Evolutionary conservation across 805 yeast species (phyloP), one percentile per base, ranked within the genome.

Genomic region (Yamadazyma sp.): DNA sequence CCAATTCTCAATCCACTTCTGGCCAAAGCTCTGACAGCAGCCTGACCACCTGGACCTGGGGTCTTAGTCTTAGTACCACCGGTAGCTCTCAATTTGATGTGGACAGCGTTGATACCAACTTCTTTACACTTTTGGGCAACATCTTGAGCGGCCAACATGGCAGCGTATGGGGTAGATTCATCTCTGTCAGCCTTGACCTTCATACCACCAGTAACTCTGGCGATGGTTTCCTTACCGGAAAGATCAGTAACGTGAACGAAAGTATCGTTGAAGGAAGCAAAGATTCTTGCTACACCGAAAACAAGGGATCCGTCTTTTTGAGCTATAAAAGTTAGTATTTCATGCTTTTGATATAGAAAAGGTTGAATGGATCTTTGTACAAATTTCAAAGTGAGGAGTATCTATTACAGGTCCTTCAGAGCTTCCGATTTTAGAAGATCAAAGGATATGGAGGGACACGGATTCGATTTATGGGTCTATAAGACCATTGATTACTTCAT

Each of bases 161-260:
- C 99, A 70, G 99, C 99, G 85, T 93, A 93, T 74, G 99, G 99
- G 57, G 99, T 87, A 51, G 98, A 91, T 83, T 93, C 99, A 73
- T 95, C 99, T 81, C 98, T 88, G 81, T 93, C 99, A 65, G 99
- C 99, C 84, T 93, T 93, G 75, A 93, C 99, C 83, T 93, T 93
- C 99, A 93, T 93, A 78, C 99, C 99, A 82, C 99, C 99, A 68
- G 99, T 93, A 62, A 93, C 96, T 80, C 98, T 89, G 80, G 96
- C 83, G 69, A 93, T 91, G 78, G 99, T 93, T 80, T 95, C 99
- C 77, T 91, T 93, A 77, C 99, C 99, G 64, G 98, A 87, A 62
- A 90, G 79, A 81, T 93, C 99, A 64, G 99, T 93, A 63, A 93
- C 93, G 75, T 93, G 99, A 62, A 93, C 99, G 78, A 93, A 93